Evolutionary conservation across 1,139 yeast genomes (phyloP).

Genomic region (Neolecta irregularis): DNA sequence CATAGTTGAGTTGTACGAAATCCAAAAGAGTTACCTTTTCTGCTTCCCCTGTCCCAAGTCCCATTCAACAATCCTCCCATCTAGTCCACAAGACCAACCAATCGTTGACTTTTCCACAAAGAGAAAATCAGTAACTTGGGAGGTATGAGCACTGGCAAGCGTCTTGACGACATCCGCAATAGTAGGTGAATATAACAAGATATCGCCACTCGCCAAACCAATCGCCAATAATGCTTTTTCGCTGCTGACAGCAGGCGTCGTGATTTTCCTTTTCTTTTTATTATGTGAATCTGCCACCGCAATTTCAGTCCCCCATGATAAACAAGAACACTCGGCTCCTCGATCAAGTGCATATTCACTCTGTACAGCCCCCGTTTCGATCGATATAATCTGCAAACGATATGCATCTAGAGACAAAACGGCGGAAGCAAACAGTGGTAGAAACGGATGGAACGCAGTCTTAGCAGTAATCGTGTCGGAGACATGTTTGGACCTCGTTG

Average conservation of each 20-base stretch:
- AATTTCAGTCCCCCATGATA: constrained; percentile 38
- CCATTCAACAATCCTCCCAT: constrained; percentile 53
- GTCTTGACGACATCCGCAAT: constrained; percentile 41
- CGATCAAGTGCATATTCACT: constrained; percentile 37
- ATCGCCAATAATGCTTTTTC: constrained; percentile 39
- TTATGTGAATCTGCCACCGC: constrained; percentile 18
- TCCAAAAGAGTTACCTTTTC: constrained; percentile 30
- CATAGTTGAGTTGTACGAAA: no score
- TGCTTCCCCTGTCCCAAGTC: constrained; percentile 27
- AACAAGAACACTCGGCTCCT: constrained; percentile 35
- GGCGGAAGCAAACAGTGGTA: constrained; percentile 50
- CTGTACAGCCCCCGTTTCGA: constrained; percentile 32
- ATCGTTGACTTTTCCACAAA: constrained; percentile 35
- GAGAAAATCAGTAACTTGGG: constrained; percentile 29
- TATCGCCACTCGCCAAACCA: constrained; percentile 51
- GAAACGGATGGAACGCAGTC: constrained; percentile 38
- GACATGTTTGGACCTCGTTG: no score
- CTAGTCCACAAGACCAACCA: constrained; percentile 50
- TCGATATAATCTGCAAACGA: constrained; percentile 46
- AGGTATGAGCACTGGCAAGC: constrained; percentile 36
- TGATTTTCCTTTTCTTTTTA: constrained; percentile 23
- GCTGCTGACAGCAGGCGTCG: constrained; percentile 11
- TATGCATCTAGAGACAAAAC: constrained; percentile 60
- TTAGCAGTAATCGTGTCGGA: constrained; percentile 9
- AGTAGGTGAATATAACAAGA: constrained; percentile 53